Conservation (phyloP, 2,329 filamentous ascomycete genomes). For the Fusarium sp. region DNA sequence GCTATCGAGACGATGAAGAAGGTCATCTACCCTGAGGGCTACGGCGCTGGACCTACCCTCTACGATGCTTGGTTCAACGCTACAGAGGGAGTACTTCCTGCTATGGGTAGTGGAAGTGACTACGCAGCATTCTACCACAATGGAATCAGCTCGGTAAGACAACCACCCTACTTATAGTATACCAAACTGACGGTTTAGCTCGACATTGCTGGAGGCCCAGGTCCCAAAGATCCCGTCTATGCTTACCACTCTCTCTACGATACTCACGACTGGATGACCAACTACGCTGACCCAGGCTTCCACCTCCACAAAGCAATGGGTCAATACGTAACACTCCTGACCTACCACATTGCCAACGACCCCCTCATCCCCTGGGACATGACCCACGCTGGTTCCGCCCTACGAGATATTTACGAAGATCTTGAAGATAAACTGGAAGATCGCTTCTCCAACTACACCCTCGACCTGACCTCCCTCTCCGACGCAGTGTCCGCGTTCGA, state of each 20-base stretch:
- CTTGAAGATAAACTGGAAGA: conserved; percentile 25
- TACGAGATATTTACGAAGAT: conserved; percentile 28
- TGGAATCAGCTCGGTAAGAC: conserved; percentile 27
- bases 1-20: conserved; percentile 42
- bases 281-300: conserved; percentile 63
- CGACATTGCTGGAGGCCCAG: conserved; percentile 32
- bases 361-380: conserved; percentile 29
- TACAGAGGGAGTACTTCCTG: conserved; percentile 32
- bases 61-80: conserved; percentile 38
- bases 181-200: background rate
- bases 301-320: conserved; percentile 61
- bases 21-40: conserved; percentile 31
- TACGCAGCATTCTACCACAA: conserved; percentile 37
- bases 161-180: accelerated
- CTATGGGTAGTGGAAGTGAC: conserved; percentile 29
- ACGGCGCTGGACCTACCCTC: conserved; percentile 24
- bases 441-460: background rate
- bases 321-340: conserved; percentile 45
- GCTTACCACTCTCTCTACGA: conserved; percentile 31
- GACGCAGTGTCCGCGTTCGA: conserved; percentile 18
- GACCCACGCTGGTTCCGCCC: conserved; percentile 13
- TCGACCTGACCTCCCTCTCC: conserved; percentile 13
- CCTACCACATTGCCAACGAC: conserved; percentile 36
- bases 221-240: conserved; percentile 28
- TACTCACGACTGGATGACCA: conserved; percentile 63